Evolutionary conservation across 2,329 filamentous ascomycete species (phyloP).

Genomic region (Colletotrichum orchidophilum): DNA sequence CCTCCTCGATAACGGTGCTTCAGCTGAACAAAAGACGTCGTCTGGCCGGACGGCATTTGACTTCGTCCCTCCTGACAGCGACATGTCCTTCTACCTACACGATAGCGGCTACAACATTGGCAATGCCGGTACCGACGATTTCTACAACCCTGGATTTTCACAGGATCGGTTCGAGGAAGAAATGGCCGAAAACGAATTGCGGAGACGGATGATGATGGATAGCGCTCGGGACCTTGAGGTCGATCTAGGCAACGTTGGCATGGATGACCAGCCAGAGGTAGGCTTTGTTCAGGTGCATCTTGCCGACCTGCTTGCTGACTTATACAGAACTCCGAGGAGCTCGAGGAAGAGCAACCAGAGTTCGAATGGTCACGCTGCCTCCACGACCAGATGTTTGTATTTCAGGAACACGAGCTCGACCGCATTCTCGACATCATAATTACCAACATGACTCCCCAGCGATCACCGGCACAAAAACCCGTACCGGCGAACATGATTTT

Average conservation of each 20-base stretch:
- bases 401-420: constrained; percentile 92
- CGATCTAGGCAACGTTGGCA: constrained; percentile 91
- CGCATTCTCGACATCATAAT: constrained; percentile 95
- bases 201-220: constrained; percentile 98
- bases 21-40: constrained; percentile 94
- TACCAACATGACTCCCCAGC: constrained; percentile 96
- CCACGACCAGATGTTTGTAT: constrained; percentile 99
- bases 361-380: constrained; percentile 96
- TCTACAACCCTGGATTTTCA: constrained; percentile 90
- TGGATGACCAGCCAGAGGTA: constrained; percentile 95
- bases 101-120: constrained; percentile 94
- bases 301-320: constrained; percentile 37
- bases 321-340: constrained; percentile 66
- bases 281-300: constrained; percentile 40
- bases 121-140: constrained; percentile 84
- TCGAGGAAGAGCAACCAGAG: constrained; percentile 89
- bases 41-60: constrained; percentile 94
- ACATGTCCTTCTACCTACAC: constrained; percentile 95
- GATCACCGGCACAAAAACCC: constrained; percentile 96
- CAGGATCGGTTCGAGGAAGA: constrained; percentile 97
- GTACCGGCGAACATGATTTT: constrained; percentile 98
- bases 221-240: constrained; percentile 97
- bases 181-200: constrained; percentile 95
- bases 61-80: constrained; percentile 93
- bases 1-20: constrained; percentile 90